Evolutionary conservation across 2,329 filamentous ascomycete species (phyloP), one percentile per base, ranked within the genome.

Genomic region (Chaetomiaceae sp.): DNA sequence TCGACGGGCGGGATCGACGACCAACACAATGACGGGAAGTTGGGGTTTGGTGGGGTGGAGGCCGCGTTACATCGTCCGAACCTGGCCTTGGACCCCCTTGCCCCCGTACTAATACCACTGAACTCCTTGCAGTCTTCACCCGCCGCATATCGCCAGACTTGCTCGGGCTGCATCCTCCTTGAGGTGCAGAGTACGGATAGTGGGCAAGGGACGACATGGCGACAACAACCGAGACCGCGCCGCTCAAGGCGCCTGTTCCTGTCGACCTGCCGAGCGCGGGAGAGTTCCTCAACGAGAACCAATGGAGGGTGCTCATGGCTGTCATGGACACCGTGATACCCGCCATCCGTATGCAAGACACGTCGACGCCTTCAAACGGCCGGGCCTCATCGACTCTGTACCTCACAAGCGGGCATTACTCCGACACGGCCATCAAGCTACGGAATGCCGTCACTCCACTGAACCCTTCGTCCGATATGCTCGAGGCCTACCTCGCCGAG

Each of bases 271-370:
- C 52, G 4, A 27, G 45, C 6, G 35, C 41, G 3, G 12, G 12
- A 2, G 41, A 47, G 2, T 45, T 53, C 27, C 47, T 59, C 19
- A 51, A 29, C 24, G 38, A 50, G 6, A 35, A 12, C 9, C 51
- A 55, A 27, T 59, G 56, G 57, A 47, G 36, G 27, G 52, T 57
- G 19, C 48, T 60, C n/a, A 46, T 59, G 47, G 51, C 53, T 7
- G 37, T 60, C 32, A 56, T 60, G 55, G 55, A 58, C 40, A 38
- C 57, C 5, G 19, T 58, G 12, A 32, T 54, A 33, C 53, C 58
- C 3, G 48, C 53, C 4, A 32, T 58, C n/a, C 45, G 52, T 17
- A 46, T 43, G 10, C 42, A 52, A 26, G 51, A 51, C n/a, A 6
- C 49, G 20, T 14, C 36, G n/a, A 20, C 29, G 14, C 11, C 9